phyloP scores from a whole-genome alignment of 345 rosid genomes.

The Erodium maritimum region DNA sequence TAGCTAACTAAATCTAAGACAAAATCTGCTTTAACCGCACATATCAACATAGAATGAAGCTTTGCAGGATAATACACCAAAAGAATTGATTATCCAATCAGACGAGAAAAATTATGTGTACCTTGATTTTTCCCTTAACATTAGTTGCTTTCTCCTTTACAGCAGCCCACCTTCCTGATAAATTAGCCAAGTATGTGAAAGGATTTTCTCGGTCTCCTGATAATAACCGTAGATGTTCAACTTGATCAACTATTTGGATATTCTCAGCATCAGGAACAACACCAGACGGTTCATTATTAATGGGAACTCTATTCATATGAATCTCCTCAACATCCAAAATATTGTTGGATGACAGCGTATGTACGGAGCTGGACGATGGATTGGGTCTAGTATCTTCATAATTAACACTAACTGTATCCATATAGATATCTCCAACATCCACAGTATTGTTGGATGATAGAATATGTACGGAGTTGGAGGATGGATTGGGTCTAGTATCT shows the following conservation, averaged over 20 bases:
- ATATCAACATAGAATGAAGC: background rate
- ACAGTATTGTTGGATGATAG: too few relatives aligned
- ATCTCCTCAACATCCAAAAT: background rate
- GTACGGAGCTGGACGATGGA: background rate
- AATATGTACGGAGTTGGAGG: background rate
- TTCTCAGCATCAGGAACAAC: slow-evolving; percentile 30
- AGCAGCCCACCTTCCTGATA: slow-evolving; percentile 71
- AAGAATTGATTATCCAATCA: slow-evolving; percentile 2
- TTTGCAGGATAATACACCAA: background rate
- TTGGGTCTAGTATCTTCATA: slow-evolving; percentile 1
- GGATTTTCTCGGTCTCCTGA: slow-evolving; percentile 53
- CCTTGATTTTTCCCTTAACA: slow-evolving; percentile 73
- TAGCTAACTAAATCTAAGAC: background rate
- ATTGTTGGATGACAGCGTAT: background rate
- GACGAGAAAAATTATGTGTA: slow-evolving; percentile 11
- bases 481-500: slow-evolving; percentile 1
- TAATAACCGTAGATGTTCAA: slow-evolving; percentile 38
- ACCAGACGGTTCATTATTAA: slow-evolving; percentile 13
- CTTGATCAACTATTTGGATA: slow-evolving; percentile 27
- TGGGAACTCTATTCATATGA: slow-evolving; percentile 1
- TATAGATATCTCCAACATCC: too few relatives aligned
- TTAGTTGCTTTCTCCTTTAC: slow-evolving; percentile 33
- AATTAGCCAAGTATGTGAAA: slow-evolving; percentile 77
- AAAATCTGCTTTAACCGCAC: background rate
- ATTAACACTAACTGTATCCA: too few relatives aligned